A percentile compares a stretch with the other conserved stretches of the same genome.
Evolutionary conservation across 2,329 filamentous ascomycete species (phyloP).

Genomic region (Mollisia scopiformis): DNA sequence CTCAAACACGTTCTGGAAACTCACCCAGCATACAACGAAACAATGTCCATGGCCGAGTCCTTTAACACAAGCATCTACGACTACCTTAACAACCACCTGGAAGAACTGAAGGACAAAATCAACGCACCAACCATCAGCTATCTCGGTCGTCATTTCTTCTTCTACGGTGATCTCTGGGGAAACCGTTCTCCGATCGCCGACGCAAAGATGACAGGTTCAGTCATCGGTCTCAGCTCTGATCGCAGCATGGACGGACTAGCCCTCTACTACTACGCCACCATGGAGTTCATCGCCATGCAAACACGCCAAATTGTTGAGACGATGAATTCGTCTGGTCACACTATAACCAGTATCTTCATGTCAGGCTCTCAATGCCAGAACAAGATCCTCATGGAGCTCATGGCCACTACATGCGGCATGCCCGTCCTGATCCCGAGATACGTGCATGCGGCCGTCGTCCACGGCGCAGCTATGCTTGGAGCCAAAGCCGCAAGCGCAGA

Average conservation of each 20-base stretch:
- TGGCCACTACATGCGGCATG: conserved; percentile 89
- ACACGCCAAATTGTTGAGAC: conserved; percentile 92
- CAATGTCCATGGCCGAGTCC: conserved; percentile 76
- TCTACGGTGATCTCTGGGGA: conserved; percentile 97
- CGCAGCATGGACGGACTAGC: conserved; percentile 86
- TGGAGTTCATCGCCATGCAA: conserved; percentile 98
- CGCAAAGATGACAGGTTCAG: conserved; percentile 86
- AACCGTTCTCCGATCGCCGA: conserved; percentile 95
- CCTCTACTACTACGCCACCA: conserved; percentile 90
- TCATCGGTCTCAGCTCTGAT: conserved; percentile 86
- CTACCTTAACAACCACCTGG: conserved; percentile 87
- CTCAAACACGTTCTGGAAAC: conserved; percentile 94
- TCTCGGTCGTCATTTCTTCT: conserved; percentile 92
- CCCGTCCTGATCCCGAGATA: conserved; percentile 93
- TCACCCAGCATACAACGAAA: conserved; percentile 86
- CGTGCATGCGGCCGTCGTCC: conserved; percentile 92
- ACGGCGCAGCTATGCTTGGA: conserved; percentile 97
- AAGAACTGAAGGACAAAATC: conserved; percentile 70
- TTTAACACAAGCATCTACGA: conserved; percentile 92
- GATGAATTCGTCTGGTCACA: conserved; percentile 90
- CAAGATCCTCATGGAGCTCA: conserved; percentile 84
- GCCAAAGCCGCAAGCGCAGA: conserved; percentile 93
- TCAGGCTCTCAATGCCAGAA: conserved; percentile 98
- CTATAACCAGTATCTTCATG: conserved; percentile 96
- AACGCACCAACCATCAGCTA: conserved; percentile 80